phyloP scores from a whole-genome alignment of 805 yeast species.

The Candida coleopterorum region DNA sequence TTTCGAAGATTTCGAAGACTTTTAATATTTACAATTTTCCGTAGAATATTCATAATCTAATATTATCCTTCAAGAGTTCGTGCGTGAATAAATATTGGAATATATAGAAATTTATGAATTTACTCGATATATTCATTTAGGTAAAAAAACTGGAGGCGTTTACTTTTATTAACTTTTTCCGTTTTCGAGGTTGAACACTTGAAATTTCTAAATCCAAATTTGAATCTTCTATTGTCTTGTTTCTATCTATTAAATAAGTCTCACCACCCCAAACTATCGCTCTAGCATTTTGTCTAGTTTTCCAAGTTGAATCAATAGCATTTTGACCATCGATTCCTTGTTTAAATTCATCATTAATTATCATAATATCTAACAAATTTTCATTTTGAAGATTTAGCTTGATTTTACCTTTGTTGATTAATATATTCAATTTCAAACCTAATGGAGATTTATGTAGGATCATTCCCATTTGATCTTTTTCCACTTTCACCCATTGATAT shows the following conservation, averaged over 20 bases:
- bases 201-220: not conserved
- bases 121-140: too few relatives aligned
- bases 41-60: too few relatives aligned
- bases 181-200: conserved; percentile 1
- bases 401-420: not conserved
- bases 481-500: not conserved
- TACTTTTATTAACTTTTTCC: conserved; percentile 8
- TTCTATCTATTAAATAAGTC: conserved; percentile 1
- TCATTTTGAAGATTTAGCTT: not conserved
- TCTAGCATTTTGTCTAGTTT: not conserved
- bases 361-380: conserved; percentile 1
- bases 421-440: conserved; percentile 18
- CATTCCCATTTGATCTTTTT: not conserved
- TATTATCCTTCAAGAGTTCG: too few relatives aligned
- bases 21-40: conserved; percentile 8
- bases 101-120: too few relatives aligned
- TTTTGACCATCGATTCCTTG: not conserved
- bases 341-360: not conserved
- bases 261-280: not conserved
- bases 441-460: conserved; percentile 17
- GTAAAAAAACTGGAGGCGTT: conserved; percentile 10
- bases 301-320: not conserved
- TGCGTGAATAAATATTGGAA: too few relatives aligned
- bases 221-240: not conserved
- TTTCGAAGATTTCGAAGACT: conserved; percentile 24